These are phyloP conservation scores for Magnolia kwangsiensis DNA, from an alignment of 164 flowering plant genomes.

Conservation along the genomic window DNA sequence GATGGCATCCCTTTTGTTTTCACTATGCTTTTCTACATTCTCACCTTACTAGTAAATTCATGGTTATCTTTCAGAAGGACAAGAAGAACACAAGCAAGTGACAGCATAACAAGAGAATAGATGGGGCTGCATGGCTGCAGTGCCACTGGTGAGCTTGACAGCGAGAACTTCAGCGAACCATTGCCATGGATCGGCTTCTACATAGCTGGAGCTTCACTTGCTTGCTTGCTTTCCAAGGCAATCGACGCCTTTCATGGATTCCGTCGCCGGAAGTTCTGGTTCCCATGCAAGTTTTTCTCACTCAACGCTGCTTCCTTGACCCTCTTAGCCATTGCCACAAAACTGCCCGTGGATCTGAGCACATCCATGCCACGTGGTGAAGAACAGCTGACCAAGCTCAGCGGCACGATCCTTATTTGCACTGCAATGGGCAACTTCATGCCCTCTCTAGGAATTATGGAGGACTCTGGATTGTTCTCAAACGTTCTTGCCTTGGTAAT, in stretches of 20 bases:
- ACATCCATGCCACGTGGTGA: conserved; percentile 49
- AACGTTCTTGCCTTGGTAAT: conserved; percentile 56
- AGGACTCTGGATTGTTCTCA: conserved; percentile 30
- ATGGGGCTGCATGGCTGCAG: no score
- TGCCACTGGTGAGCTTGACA: conserved; percentile 15
- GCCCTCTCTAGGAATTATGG: conserved; percentile 59
- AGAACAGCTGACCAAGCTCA: conserved; percentile 62
- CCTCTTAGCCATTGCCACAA: conserved; percentile 42
- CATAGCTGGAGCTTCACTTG: conserved; percentile 49
- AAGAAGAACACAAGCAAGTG: no score
- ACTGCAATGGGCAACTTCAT: conserved; percentile 51
- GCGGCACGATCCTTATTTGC: conserved; percentile 48
- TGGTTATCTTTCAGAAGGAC: no score
- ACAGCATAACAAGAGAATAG: no score
- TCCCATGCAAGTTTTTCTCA: conserved; percentile 53
- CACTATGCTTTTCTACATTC: no score
- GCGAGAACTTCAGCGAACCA: conserved; percentile 28
- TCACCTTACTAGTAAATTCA: no score
- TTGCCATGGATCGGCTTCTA: conserved; percentile 32
- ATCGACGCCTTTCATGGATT: conserved; percentile 38
- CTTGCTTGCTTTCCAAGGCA: conserved; percentile 43
- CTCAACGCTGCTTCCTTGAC: conserved; percentile 59
- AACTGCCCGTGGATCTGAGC: conserved; percentile 59
- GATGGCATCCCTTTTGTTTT: no score
- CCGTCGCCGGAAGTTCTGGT: conserved; percentile 47